Evolutionary conservation across 1,284 basidiomycete genomes (phyloP).

Genomic region (Singerocomus rubriflavus): DNA sequence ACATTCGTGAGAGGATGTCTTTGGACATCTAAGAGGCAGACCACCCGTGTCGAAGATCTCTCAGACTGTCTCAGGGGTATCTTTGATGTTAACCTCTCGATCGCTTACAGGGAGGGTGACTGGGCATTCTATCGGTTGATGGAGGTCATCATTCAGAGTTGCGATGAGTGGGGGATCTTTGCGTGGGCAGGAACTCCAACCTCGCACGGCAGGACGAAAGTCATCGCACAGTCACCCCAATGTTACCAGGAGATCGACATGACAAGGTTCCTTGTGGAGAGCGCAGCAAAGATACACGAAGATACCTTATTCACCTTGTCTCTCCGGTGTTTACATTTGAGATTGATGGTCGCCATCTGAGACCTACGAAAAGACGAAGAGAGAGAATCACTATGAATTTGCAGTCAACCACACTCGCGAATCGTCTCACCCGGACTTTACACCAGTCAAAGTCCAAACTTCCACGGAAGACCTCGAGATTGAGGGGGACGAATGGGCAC

Average conservation of each 20-base stretch:
- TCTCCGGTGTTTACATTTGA: neutral
- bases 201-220: neutral
- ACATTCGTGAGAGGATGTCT: constrained; percentile 19
- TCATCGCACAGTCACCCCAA: neutral
- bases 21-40: constrained; percentile 22
- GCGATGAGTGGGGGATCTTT: constrained; percentile 22
- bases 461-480: neutral
- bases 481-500: constrained; percentile 10
- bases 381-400: neutral
- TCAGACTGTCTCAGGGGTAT: constrained; percentile 23
- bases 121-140: constrained; percentile 26
- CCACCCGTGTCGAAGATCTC: constrained; percentile 19
- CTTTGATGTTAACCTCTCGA: constrained; percentile 21
- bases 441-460: neutral
- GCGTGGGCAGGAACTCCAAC: constrained; percentile 20
- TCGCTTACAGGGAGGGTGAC: constrained; percentile 19
- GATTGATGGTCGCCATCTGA: neutral
- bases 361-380: neutral
- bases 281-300: neutral
- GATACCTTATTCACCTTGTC: neutral
- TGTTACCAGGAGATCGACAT: neutral
- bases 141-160: constrained; percentile 23
- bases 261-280: neutral
- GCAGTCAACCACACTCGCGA: neutral
- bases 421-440: neutral